Conservation (phyloP, 805 yeast genomes). For the Candida nemodendra region DNA sequence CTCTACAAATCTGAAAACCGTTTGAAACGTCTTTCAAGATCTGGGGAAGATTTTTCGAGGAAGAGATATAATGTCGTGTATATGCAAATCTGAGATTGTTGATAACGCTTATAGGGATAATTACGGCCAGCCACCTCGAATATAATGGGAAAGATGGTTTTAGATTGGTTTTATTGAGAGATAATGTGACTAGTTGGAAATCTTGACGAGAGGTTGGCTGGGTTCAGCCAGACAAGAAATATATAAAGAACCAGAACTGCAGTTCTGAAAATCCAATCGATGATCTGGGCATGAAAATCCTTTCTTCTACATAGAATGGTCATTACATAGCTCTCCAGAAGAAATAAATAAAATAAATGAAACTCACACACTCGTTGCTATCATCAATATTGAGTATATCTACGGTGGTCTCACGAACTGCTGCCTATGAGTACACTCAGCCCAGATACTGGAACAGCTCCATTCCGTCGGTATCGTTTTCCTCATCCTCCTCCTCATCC, state of each 20-base stretch:
- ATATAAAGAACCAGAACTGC: too few relatives aligned
- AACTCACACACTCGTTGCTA: slow-evolving; percentile 8
- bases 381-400: too few relatives aligned
- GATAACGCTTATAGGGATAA: too few relatives aligned
- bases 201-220: neutral
- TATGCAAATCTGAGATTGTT: too few relatives aligned
- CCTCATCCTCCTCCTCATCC: slow-evolving; percentile 9
- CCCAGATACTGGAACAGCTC: slow-evolving; percentile 23
- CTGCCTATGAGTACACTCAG: slow-evolving; percentile 11
- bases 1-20: too few relatives aligned
- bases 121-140: too few relatives aligned
- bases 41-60: too few relatives aligned
- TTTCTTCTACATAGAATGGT: neutral
- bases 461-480: neutral
- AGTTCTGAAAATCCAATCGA: too few relatives aligned
- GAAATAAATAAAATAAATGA: too few relatives aligned
- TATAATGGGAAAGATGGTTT: slow-evolving; percentile 5
- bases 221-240: neutral
- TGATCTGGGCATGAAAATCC: neutral
- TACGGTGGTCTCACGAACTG: slow-evolving; percentile 8
- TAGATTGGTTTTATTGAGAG: slow-evolving; percentile 1
- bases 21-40: too few relatives aligned
- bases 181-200: neutral
- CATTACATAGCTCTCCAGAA: neutral
- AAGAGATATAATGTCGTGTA: too few relatives aligned